Percentiles rank a stretch among this genome's conserved stretches.
Evolutionary conservation across 352 stramenopile species (phyloP).

Genomic region (Pythium apleroticum): DNA sequence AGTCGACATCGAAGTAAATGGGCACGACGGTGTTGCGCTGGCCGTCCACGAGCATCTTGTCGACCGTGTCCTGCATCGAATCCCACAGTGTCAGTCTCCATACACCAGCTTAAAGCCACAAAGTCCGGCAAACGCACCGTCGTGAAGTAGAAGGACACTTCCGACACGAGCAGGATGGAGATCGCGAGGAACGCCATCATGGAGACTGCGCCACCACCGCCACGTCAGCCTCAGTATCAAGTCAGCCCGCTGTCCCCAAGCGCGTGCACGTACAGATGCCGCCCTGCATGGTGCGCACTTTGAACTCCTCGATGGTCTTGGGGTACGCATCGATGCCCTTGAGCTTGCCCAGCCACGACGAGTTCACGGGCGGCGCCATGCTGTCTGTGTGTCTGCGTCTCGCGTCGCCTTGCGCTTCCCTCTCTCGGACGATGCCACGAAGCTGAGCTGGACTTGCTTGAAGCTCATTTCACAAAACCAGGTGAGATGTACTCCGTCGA

Average conservation of each 20-base stretch:
- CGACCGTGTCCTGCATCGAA: conserved; percentile 57
- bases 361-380: conserved; percentile 22
- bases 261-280: conserved; percentile 78
- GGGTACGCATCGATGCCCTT: conserved; percentile 76
- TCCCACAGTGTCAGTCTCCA: neutral
- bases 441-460: conserved; percentile 12
- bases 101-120: neutral
- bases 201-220: conserved; percentile 54
- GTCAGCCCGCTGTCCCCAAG: neutral
- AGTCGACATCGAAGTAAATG: conserved; percentile 84
- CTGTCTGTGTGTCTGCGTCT: neutral
- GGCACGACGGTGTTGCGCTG: conserved; percentile 60
- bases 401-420: neutral
- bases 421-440: conserved; percentile 21
- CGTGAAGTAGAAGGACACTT: conserved; percentile 76
- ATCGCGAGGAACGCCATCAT: conserved; percentile 71
- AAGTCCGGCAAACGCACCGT: conserved; percentile 36
- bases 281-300: conserved; percentile 80
- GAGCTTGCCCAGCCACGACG: conserved; percentile 35
- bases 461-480: conserved; percentile 23
- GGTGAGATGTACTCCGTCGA: neutral
- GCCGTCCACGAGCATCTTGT: conserved; percentile 86
- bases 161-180: conserved; percentile 60
- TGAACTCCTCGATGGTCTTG: conserved; percentile 90
- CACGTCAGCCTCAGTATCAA: neutral